Base-by-base conservation (phyloP, 164 flowering plant genomes). In the Liquidambar formosana region DNA sequence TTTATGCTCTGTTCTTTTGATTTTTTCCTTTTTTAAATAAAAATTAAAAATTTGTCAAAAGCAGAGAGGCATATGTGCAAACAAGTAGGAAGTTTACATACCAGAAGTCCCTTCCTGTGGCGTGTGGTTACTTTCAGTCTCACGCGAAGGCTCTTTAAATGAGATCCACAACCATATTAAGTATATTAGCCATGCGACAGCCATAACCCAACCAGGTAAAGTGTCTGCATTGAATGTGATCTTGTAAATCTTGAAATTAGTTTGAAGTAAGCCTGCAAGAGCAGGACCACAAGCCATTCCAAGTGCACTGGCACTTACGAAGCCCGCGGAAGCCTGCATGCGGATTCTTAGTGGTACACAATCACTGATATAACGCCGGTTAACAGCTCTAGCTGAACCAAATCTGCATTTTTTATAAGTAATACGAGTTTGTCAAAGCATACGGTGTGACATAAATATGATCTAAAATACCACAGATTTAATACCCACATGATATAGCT, bases 271-370 rank as follows among this genome's bases (percentile, higher is more conserved):
- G 13, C 91, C 91, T 69, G 87, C 93, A 45, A 89, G 87, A 75
- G 91, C 93, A 71, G 93, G 93, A 64, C 93, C 93, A 83, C 93
- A 89, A 33, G 93, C 91, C 91, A 89, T 87, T 69, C 93, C 93
- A 19, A 89, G 78, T 73, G 93, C 93, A 81, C 91, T 85, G 15
- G 93, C 93, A 84, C 93, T 87, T 63, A 89, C 91, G 80, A 87
- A 87, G 64, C 83, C 93, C 3, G 93, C 93, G 44, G 93, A 87
- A 43, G 93, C 91, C 71, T 89, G 91, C 93, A 89, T 85, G 19
- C 93, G 88, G 60, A 80, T 74, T 65, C 74, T 89, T 15, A 89
- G 64, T 47, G 93, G 93, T 54, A 89, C 93, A 72, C 88, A 83
- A 65, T 87, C 93, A 71, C 91, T 89, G 66, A 89, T 89, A 71